phyloP scores from a whole-genome alignment of 305 asterid genomes.

The Fraxinus ornus region DNA sequence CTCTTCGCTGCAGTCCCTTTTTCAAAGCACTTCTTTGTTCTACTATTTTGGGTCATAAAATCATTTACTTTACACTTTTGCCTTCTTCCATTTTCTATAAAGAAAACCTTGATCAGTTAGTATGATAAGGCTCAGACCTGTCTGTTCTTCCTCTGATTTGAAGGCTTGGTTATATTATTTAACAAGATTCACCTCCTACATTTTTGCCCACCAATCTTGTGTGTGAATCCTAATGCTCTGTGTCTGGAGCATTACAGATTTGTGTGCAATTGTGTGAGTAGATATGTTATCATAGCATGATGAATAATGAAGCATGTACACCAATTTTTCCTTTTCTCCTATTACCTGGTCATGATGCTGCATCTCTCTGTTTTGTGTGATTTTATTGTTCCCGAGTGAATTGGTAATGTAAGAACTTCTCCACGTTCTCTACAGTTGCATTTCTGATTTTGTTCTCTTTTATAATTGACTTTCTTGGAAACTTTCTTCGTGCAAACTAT shows the following conservation, averaged over 20 bases:
- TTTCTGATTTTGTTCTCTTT: not conserved
- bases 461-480: not conserved
- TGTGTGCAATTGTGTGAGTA: not conserved
- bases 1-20: no score
- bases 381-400: not conserved
- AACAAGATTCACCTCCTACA: no score
- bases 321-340: not conserved
- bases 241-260: not conserved
- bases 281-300: not conserved
- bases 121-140: no score
- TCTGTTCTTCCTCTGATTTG: no score
- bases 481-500: not conserved
- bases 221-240: not conserved
- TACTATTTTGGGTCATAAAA: no score
- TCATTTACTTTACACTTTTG: no score
- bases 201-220: no score
- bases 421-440: not conserved
- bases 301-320: not conserved
- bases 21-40: no score
- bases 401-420: not conserved
- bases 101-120: no score
- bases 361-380: not conserved
- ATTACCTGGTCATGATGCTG: not conserved
- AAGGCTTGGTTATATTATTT: no score
- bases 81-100: not conserved